Conservation (phyloP, 441 rosid genomes). For the Euphorbia schlechtendalii region DNA sequence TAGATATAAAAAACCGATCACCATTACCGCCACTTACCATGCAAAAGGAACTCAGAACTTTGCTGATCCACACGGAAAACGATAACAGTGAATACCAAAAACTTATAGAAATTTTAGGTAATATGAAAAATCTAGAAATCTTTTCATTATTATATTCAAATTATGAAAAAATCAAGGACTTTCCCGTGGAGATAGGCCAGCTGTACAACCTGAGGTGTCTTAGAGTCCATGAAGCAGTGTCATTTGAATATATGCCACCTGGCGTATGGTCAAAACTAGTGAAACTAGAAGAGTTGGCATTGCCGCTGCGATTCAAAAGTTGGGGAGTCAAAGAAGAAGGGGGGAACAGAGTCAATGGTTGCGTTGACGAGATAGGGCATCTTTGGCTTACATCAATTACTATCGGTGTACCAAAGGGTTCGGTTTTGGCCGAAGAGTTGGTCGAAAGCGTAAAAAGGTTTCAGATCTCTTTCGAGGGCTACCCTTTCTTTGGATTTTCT, state of each 20-base stretch:
- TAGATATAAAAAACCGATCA: background rate
- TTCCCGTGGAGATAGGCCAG: too few species aligned
- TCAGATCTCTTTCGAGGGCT: background rate
- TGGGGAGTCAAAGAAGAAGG: background rate
- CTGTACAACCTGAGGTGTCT: background rate
- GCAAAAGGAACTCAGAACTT: background rate
- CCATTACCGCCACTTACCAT: background rate
- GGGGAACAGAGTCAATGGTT: background rate
- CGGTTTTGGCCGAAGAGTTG: background rate
- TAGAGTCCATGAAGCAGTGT: background rate
- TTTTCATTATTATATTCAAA: too few species aligned
- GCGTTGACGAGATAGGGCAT: background rate
- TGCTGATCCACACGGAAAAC: too few species aligned
- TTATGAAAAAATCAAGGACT: too few species aligned
- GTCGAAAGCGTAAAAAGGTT: background rate
- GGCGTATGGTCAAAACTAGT: background rate
- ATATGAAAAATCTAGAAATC: background rate
- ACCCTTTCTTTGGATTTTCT: too few species aligned
- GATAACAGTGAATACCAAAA: too few species aligned
- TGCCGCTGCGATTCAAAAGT: background rate
- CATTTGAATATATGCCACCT: background rate
- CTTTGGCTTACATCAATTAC: background rate
- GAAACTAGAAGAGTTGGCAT: background rate
- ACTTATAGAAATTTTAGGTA: too few species aligned
- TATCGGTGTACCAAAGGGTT: background rate